Percentiles rank a stretch among this genome's conserved stretches.
phyloP scores from a whole-genome alignment of 2,329 filamentous ascomycete genomes.

The Fusarium bulbicola region DNA sequence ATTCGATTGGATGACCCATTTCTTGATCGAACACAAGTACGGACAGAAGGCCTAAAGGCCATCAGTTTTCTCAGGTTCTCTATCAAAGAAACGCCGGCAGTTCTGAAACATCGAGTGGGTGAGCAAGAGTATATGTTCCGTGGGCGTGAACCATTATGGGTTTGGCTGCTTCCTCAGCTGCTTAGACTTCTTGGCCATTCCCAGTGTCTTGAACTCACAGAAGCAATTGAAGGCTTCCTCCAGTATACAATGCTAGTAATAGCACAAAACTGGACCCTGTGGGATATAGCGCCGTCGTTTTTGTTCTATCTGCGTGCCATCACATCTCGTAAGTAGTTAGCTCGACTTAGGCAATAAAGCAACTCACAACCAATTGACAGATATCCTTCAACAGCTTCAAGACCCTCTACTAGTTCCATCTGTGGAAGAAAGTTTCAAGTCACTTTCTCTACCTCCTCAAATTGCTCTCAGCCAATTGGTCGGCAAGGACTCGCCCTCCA shows the following conservation, averaged over 20 bases:
- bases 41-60: slow-evolving; percentile 73
- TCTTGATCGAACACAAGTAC: slow-evolving; percentile 62
- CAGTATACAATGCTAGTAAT: slow-evolving; percentile 58
- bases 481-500: slow-evolving; percentile 34
- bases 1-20: slow-evolving; percentile 76
- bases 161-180: slow-evolving; percentile 69
- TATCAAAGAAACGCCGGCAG: slow-evolving; percentile 76
- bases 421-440: slow-evolving; percentile 40
- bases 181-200: slow-evolving; percentile 65
- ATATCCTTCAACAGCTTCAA: slow-evolving; percentile 48
- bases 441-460: slow-evolving; percentile 51
- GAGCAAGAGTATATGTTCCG: slow-evolving; percentile 58
- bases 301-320: slow-evolving; percentile 59
- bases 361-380: slow-evolving; percentile 34
- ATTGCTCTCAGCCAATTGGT: slow-evolving; percentile 50
- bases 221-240: slow-evolving; percentile 64
- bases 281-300: slow-evolving; percentile 57
- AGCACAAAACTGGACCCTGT: slow-evolving; percentile 56
- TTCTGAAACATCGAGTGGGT: slow-evolving; percentile 63
- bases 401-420: slow-evolving; percentile 42
- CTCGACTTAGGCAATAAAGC: not conserved
- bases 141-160: slow-evolving; percentile 70
- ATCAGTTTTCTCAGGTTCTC: slow-evolving; percentile 80
- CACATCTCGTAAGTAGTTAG: slow-evolving; percentile 53
- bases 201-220: slow-evolving; percentile 57